These are phyloP conservation scores for Rhodosporidiobolus sp. DNA, from an alignment of 768 basidiomycete species.

Conservation along the genomic window DNA sequence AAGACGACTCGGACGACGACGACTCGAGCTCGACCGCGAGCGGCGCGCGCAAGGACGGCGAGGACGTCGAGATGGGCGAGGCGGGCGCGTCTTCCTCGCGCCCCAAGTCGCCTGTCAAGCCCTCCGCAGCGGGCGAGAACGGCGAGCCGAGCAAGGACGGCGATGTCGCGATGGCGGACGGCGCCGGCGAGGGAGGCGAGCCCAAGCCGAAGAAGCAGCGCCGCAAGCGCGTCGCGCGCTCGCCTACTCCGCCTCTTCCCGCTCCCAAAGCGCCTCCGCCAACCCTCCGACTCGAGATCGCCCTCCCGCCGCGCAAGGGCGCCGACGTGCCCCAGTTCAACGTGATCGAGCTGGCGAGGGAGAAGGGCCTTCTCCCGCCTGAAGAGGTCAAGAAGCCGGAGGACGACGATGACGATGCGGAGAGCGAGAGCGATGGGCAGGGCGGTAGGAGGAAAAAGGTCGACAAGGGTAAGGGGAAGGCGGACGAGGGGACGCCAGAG, in stretches of 20 bases:
- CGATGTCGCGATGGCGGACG: slow-evolving; percentile 2
- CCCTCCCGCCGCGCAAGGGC: slow-evolving; percentile 8
- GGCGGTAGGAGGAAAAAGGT: slow-evolving; percentile 9
- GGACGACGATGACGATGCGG: slow-evolving; percentile 6
- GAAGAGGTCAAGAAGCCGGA: slow-evolving; percentile 15
- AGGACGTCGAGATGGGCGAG: slow-evolving; percentile 18
- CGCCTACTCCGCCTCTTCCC: slow-evolving; percentile 26
- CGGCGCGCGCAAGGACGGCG: slow-evolving; percentile 1
- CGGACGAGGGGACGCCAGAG: background rate
- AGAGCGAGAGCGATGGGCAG: slow-evolving; percentile 26
- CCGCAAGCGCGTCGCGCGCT: background rate
- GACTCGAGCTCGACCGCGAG: slow-evolving; percentile 18
- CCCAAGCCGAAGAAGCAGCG: slow-evolving; percentile 24
- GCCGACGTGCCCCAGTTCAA: slow-evolving; percentile 16
- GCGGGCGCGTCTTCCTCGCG: background rate
- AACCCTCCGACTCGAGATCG: slow-evolving; percentile 25
- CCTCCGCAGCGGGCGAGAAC: background rate
- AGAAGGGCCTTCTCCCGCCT: slow-evolving; percentile 11
- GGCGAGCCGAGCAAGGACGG: background rate
- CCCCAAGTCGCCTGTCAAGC: slow-evolving; percentile 15
- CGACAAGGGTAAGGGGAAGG: slow-evolving; percentile 16
- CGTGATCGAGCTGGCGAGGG: slow-evolving; percentile 25
- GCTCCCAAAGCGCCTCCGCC: slow-evolving; percentile 8
- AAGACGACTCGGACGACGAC: slow-evolving; percentile 31
- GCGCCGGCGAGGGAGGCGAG: background rate